Evolutionary conservation across 2,329 filamentous ascomycete species (phyloP).

Genomic region (Bipolaris victoriae): DNA sequence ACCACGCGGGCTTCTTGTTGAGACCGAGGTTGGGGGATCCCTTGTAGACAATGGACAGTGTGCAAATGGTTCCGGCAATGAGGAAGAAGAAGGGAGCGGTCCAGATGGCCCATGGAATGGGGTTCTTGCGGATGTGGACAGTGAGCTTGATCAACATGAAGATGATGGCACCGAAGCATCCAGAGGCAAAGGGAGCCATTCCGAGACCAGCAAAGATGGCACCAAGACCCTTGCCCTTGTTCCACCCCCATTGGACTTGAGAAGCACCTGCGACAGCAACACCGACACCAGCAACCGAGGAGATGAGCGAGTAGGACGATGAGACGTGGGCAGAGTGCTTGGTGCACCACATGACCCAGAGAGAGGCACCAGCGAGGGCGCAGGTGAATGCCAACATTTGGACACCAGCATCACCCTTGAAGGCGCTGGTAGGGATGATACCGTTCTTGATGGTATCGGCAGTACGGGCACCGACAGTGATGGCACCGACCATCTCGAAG

Average conservation of each 20-base stretch:
- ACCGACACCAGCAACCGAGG: conserved; percentile 55
- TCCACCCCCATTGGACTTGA: conserved; percentile 65
- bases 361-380: conserved; percentile 66
- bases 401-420: conserved; percentile 55
- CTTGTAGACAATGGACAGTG: conserved; percentile 81
- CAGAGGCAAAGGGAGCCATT: conserved; percentile 74
- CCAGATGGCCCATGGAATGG: conserved; percentile 74
- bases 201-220: conserved; percentile 68
- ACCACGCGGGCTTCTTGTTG: conserved; percentile 70
- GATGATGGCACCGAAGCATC: conserved; percentile 68
- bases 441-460: conserved; percentile 82
- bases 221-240: conserved; percentile 69
- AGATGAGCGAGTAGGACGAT: conserved; percentile 62
- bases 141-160: conserved; percentile 74
- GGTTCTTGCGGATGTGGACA: conserved; percentile 75
- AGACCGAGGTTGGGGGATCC: conserved; percentile 72
- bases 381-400: conserved; percentile 64
- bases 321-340: conserved; percentile 71
- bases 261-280: conserved; percentile 61
- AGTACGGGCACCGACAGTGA: conserved; percentile 57
- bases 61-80: conserved; percentile 74
- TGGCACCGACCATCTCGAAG: conserved; percentile 57
- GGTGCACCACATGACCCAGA: conserved; percentile 84
- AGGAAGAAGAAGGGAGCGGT: conserved; percentile 79
- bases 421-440: conserved; percentile 55